These are phyloP conservation scores for Ceratobasidium sp. DNA, from an alignment of 1,284 basidiomycete species.

Conservation along the genomic window DNA sequence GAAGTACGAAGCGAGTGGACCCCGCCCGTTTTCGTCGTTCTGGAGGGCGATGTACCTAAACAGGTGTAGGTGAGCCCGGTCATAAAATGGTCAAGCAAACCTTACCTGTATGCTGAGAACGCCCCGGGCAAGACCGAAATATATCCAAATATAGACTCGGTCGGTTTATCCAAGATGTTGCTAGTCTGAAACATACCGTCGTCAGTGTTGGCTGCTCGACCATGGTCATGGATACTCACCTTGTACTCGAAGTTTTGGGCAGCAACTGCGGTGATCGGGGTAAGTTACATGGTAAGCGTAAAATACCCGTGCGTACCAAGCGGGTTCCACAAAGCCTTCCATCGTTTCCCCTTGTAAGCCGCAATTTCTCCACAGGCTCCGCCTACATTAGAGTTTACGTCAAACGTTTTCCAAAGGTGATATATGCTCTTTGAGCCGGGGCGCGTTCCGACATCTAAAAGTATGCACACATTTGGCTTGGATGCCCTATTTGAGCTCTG, in stretches of 20 bases:
- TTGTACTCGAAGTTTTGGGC: conserved; percentile 97
- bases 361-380: conserved; percentile 97
- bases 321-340: conserved; percentile 81
- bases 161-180: conserved; percentile 93
- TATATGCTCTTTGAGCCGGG: conserved; percentile 87
- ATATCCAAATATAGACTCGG: conserved; percentile 87
- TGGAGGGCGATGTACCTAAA: conserved; percentile 82
- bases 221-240: conserved; percentile 20
- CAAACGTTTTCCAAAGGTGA: conserved; percentile 94
- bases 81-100: background rate
- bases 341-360: conserved; percentile 87
- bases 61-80: conserved; percentile 36
- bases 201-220: background rate
- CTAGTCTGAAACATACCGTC: conserved; percentile 60
- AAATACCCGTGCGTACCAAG: conserved; percentile 62
- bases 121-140: conserved; percentile 90
- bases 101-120: conserved; percentile 83
- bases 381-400: conserved; percentile 89
- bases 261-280: conserved; percentile 65
- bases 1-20: conserved; percentile 94
- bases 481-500: conserved; percentile 30
- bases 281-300: background rate
- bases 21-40: conserved; percentile 84
- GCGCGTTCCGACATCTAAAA: conserved; percentile 92
- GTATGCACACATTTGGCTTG: conserved; percentile 85